These are phyloP conservation scores for Orbilia oligospora DNA, from an alignment of 2,329 filamentous ascomycete species.

Conservation along the genomic window DNA sequence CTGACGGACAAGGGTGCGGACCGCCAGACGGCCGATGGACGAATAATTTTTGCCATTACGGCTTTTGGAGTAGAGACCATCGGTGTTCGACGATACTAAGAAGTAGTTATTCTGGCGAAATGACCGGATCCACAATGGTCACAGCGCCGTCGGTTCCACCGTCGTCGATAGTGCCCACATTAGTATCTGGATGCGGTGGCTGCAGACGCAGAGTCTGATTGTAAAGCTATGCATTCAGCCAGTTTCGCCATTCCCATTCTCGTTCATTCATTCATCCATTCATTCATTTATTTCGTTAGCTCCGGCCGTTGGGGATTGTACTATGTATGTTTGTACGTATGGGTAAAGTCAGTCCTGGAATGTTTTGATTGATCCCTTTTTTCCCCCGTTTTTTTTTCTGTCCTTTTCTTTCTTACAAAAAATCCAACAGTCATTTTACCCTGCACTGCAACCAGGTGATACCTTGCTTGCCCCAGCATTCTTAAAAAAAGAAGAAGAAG, in stretches of 20 bases:
- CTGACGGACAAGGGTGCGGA: constrained; percentile 15
- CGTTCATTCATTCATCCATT: not conserved
- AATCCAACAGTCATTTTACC: constrained; percentile 19
- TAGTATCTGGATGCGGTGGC: constrained; percentile 47
- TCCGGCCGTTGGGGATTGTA: constrained; percentile 17
- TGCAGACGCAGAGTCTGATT: constrained; percentile 20
- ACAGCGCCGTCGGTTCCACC: constrained; percentile 28
- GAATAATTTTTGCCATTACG: constrained; percentile 12
- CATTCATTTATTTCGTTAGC: constrained; percentile 19
- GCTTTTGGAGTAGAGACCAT: constrained; percentile 2
- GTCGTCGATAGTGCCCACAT: constrained; percentile 14
- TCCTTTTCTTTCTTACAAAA: not conserved
- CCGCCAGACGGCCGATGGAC: constrained; percentile 15
- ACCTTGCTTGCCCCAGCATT: constrained; percentile 31
- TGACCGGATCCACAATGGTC: constrained; percentile 27
- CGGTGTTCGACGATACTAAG: constrained; percentile 13
- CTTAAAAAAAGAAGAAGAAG: too few relatives aligned
- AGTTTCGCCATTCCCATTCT: constrained; percentile 16
- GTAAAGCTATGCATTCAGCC: constrained; percentile 18
- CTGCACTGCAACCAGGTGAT: constrained; percentile 32
- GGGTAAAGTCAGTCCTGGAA: constrained; percentile 3
- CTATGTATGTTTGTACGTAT: too few relatives aligned
- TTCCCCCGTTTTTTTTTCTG: not conserved
- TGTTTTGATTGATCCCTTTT: constrained; percentile 24
- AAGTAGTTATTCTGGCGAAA: too few relatives aligned